Evolutionary conservation across 306 rosid species (phyloP).

Genomic region (Prunus campanulata): DNA sequence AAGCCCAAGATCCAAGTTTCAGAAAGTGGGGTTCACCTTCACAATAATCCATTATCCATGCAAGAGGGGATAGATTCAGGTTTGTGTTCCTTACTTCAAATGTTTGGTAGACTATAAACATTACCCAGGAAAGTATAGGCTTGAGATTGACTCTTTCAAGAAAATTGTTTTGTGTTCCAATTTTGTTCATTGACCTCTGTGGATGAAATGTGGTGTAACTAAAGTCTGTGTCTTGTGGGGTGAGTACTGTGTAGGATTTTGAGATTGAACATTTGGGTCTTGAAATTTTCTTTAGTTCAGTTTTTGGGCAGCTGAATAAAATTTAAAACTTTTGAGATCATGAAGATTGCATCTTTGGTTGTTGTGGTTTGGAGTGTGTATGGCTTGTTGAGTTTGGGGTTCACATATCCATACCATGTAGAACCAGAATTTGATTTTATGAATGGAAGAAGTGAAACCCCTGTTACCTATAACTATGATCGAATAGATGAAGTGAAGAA

Average conservation of each 20-base stretch:
- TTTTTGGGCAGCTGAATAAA: background rate
- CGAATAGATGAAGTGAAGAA: slow-evolving; percentile 63
- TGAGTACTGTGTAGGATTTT: background rate
- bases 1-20: background rate
- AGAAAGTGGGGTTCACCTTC: slow-evolving; percentile 6
- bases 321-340: slow-evolving; percentile 29
- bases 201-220: background rate
- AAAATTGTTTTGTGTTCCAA: background rate
- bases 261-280: background rate
- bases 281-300: background rate
- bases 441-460: slow-evolving; percentile 27
- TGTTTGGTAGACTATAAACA: background rate
- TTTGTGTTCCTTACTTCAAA: slow-evolving; percentile 10
- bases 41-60: background rate
- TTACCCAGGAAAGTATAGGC: background rate
- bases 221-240: background rate
- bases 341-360: slow-evolving; percentile 48
- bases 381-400: slow-evolving; percentile 43
- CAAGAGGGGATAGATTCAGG: slow-evolving; percentile 12
- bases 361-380: slow-evolving; percentile 39
- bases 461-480: slow-evolving; percentile 49
- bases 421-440: slow-evolving; percentile 33
- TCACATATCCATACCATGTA: slow-evolving; percentile 31
- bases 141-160: background rate
- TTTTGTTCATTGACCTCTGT: background rate